Evolutionary conservation across 371 early-diverging fungal genomes (phyloP).

Genomic region (Mycotypha africana): DNA sequence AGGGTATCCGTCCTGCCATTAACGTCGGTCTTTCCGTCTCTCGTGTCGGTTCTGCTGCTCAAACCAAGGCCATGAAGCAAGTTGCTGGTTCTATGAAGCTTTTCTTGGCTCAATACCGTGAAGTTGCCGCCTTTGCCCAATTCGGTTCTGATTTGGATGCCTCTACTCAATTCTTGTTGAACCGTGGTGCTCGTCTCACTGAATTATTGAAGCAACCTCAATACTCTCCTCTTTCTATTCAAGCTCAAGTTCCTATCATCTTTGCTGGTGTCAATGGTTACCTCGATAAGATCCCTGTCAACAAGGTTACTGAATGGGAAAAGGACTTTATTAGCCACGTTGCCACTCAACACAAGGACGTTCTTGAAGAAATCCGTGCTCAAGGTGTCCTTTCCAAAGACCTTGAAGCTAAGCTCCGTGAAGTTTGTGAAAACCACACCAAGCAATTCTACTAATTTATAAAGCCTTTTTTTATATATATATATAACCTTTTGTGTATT

Average conservation of each 20-base stretch:
- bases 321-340: conserved; percentile 81
- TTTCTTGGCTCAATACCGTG: conserved; percentile 97
- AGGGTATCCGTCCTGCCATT: conserved; percentile 96
- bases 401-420: conserved; percentile 78
- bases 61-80: conserved; percentile 98
- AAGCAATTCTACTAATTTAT: conserved; percentile 66
- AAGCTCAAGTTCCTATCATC: conserved; percentile 91
- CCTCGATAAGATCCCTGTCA: conserved; percentile 93
- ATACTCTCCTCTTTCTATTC: conserved; percentile 89
- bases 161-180: conserved; percentile 94
- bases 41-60: conserved; percentile 97
- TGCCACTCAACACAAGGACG: conserved; percentile 74
- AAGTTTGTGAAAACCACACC: conserved; percentile 70
- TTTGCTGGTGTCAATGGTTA: conserved; percentile 95
- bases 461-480: no score
- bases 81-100: conserved; percentile 97
- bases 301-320: conserved; percentile 89
- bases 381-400: conserved; percentile 56
- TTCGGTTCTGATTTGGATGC: conserved; percentile 98
- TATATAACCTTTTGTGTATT: no score
- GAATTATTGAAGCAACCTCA: conserved; percentile 95
- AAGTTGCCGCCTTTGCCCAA: conserved; percentile 97
- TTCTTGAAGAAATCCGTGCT: conserved; percentile 82
- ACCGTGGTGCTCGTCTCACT: conserved; percentile 97
- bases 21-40: conserved; percentile 98